Evolutionary conservation across 371 early-diverging fungal genomes (phyloP).

Genomic region (Mucor sp.): DNA sequence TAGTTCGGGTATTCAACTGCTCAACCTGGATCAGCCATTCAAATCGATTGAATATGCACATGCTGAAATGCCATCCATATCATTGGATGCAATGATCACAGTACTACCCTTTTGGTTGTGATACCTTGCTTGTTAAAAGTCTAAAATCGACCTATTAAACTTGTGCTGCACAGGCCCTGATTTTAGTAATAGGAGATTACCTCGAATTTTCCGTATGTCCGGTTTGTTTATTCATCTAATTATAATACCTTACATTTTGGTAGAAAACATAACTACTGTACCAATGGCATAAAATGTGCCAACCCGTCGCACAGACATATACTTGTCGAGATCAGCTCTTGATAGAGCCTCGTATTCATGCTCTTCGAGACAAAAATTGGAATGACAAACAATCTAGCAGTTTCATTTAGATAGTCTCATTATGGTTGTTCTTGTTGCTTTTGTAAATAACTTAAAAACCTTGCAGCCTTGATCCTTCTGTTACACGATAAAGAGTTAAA

Average conservation of each 20-base stretch:
- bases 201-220: neutral
- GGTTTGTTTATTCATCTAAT: neutral
- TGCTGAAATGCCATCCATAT: neutral
- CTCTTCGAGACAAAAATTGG: neutral
- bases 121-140: neutral
- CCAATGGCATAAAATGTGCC: too few relatives aligned
- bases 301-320: too few relatives aligned
- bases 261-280: too few relatives aligned
- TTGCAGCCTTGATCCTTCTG: neutral
- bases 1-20: neutral
- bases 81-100: neutral
- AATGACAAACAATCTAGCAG: neutral
- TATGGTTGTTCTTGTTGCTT: neutral
- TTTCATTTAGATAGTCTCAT: neutral
- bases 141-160: too few relatives aligned
- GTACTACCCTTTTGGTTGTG: neutral
- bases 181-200: neutral
- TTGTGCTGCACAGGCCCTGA: neutral
- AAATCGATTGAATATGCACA: constrained; percentile 9
- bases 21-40: neutral
- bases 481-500: neutral
- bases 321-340: too few relatives aligned
- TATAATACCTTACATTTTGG: neutral
- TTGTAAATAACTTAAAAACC: neutral
- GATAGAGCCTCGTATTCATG: too few relatives aligned